These are phyloP conservation scores for Trichoderma erinaceum DNA, from an alignment of 495 filamentous ascomycete species.

Conservation along the genomic window DNA sequence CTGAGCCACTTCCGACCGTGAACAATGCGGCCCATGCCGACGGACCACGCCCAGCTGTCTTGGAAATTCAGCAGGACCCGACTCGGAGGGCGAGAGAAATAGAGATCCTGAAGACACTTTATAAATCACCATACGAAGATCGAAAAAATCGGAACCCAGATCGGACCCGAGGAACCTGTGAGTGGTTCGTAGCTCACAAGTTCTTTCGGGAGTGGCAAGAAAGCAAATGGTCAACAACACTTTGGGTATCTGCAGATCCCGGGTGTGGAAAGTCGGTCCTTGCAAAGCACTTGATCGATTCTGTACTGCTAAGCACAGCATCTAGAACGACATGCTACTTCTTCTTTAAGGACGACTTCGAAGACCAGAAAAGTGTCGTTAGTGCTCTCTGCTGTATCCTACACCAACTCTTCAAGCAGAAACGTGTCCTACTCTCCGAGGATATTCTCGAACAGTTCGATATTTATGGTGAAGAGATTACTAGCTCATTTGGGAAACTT, in stretches of 20 bases:
- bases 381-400: conserved; percentile 41
- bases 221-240: conserved; percentile 20
- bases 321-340: conserved; percentile 41
- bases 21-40: no score
- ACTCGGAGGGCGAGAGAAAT: no score
- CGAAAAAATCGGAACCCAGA: conserved; percentile 23
- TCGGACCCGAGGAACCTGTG: conserved; percentile 34
- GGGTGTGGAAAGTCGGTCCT: conserved; percentile 53
- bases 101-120: background rate
- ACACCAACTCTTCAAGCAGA: conserved; percentile 28
- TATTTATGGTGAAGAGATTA: background rate
- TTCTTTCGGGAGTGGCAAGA: conserved; percentile 32
- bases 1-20: no score
- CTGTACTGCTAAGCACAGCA: conserved; percentile 22
- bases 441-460: background rate
- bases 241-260: conserved; percentile 50
- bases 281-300: conserved; percentile 40
- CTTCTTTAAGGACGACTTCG: conserved; percentile 52
- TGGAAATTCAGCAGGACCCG: no score
- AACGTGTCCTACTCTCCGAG: background rate
- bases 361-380: conserved; percentile 35
- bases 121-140: background rate
- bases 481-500: background rate
- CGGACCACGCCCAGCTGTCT: no score
- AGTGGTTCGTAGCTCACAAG: conserved; percentile 34